Conservation (phyloP, 1,139 yeast species). For the Candida neerlandica region DNA sequence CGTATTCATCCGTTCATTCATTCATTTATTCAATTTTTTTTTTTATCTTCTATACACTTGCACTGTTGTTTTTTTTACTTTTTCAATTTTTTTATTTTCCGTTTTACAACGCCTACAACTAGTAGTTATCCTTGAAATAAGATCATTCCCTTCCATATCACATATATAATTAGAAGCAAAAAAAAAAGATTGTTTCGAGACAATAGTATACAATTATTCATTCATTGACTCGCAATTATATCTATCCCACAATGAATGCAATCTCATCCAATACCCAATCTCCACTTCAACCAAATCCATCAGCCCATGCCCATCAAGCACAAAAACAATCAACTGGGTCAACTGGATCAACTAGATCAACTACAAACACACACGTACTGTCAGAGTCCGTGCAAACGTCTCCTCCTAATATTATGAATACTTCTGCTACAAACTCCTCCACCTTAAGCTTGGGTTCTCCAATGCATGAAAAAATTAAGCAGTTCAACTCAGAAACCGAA, state of each 20-base stretch:
- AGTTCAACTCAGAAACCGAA: constrained; percentile 7
- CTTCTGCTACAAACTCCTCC: constrained; percentile 3
- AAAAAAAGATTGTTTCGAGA: too few relatives aligned
- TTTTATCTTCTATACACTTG: neutral
- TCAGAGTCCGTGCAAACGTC: neutral
- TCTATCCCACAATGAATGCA: constrained; percentile 1
- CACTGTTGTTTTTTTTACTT: too few relatives aligned
- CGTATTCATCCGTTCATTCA: neutral
- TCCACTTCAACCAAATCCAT: neutral
- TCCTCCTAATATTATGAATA: constrained; percentile 3
- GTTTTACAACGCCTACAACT: neutral
- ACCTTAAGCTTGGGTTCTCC: constrained; percentile 17
- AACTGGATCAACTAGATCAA: neutral
- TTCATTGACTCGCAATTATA: neutral
- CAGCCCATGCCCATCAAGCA: neutral
- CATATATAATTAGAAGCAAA: too few relatives aligned
- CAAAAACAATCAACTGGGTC: constrained; percentile 3
- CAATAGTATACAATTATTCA: neutral
- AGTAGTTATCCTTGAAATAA: neutral
- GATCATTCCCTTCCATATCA: too few relatives aligned
- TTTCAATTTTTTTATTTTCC: neutral
- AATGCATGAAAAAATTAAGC: constrained; percentile 14
- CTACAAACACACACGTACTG: neutral
- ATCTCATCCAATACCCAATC: constrained; percentile 1
- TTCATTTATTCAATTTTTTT: neutral